Base-by-base conservation (phyloP, 176 grass and related monocot genomes). In the Zoysia pacifica region DNA sequence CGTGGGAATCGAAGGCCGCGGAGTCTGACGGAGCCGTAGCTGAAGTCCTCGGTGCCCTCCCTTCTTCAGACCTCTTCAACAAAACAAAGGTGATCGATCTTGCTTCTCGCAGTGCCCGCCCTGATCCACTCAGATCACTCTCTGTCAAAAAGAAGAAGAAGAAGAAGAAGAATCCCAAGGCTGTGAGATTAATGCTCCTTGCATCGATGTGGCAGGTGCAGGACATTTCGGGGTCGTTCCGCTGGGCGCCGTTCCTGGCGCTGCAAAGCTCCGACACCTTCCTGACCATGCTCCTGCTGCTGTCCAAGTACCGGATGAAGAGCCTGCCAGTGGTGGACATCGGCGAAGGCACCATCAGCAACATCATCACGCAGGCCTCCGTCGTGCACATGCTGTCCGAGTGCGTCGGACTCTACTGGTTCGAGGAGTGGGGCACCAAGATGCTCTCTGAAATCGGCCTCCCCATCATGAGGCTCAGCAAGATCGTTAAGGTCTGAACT, bases 361-460 rank as follows among this genome's bases (percentile, higher is more conserved):
- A 99, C 86, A 82, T 99, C 48, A 67, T 95, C 76, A 99, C 96
- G 4, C 93, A 99, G 79, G 90, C 86, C 18, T 86, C 88, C 15
- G 93, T 99, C 3, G 82, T 99, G 83, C 96, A 99, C 86, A 99
- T 99, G 93, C 90, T 99, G 38, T 62, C 90, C 73, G 96, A 99
- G 89, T 99, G 96, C 82, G 86, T 92, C 38, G 96, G 90, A 0
- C 90, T 93, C 79, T 84, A 89, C 68, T 99, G 93, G 93, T 99
- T 95, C 72, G 96, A 99, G 84, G 89, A 89, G 46, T 28, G 28
- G 28, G 28, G 28, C 28, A 28, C 28, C 28, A 28, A 28, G 28
- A 28, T 28, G 28, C 28, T 28, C 28, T 28, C 28, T 28, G 28
- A 28, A 28, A 28, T 28, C 95, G 90, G 93, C 11, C 92, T 99